A percentile compares a stretch with the other conserved stretches of the same genome.
Evolutionary conservation across 768 basidiomycete species (phyloP).

Genomic region (Tricholoma furcatifolium): DNA sequence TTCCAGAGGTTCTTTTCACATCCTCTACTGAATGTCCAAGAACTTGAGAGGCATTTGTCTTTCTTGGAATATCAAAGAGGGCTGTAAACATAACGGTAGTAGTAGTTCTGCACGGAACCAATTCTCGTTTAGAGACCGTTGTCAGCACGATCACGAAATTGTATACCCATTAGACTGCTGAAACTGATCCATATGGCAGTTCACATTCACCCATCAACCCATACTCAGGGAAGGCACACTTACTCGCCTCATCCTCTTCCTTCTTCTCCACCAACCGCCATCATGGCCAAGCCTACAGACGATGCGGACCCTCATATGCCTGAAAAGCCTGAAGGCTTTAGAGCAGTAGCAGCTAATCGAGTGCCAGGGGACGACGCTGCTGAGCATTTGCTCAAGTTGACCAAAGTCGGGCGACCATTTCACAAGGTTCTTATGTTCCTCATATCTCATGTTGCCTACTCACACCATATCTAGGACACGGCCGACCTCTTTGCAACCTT

Average conservation of each 20-base stretch:
- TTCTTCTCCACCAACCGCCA: not conserved
- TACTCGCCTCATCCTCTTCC: not conserved
- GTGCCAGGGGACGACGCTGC: not conserved
- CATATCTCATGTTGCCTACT: not conserved
- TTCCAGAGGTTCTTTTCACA: no score
- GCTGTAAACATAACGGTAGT: no score
- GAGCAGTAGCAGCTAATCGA: not conserved
- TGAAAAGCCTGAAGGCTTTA: not conserved
- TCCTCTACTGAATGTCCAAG: no score
- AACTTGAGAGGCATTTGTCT: not conserved
- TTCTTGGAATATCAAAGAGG: not conserved
- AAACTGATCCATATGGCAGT: constrained; percentile 13
- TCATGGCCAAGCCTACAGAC: not conserved
- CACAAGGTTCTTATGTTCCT: constrained; percentile 6
- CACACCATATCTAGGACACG: constrained; percentile 6
- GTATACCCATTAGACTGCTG: constrained; percentile 8
- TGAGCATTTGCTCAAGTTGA: constrained; percentile 13
- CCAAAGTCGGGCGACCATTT: constrained; percentile 13
- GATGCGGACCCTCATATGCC: not conserved
- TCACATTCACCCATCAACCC: constrained; percentile 2
- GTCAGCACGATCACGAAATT: constrained; percentile 11
- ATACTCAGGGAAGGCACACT: not conserved
- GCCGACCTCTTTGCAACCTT: constrained; percentile 16
- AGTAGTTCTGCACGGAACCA: not conserved
- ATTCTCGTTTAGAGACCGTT: constrained; percentile 3